Evolutionary conservation across 2,329 filamentous ascomycete genomes (phyloP).

Genomic region (Mycocentrospora acerina): DNA sequence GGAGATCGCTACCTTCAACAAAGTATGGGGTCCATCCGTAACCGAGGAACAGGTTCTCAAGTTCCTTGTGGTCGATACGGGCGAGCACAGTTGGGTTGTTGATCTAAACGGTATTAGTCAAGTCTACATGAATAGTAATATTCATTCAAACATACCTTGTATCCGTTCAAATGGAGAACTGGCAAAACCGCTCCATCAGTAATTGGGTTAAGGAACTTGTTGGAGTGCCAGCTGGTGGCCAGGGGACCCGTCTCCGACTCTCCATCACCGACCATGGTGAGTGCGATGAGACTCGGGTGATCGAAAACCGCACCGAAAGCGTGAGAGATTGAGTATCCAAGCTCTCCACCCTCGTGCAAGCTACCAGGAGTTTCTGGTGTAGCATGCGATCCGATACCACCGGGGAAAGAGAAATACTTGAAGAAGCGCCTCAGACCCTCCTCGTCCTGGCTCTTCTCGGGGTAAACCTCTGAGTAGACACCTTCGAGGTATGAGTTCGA

Average conservation of each 20-base stretch:
- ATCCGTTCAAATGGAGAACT: constrained; percentile 77
- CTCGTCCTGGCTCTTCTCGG: constrained; percentile 67
- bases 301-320: constrained; percentile 78
- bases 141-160: constrained; percentile 61
- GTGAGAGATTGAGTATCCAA: constrained; percentile 79
- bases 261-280: constrained; percentile 79
- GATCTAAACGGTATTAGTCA: constrained; percentile 22
- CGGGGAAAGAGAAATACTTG: constrained; percentile 81
- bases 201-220: constrained; percentile 78
- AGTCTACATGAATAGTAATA: background rate
- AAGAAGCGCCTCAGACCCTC: constrained; percentile 75
- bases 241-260: constrained; percentile 80
- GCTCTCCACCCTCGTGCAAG: constrained; percentile 76
- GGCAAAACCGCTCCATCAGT: constrained; percentile 76
- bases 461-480: constrained; percentile 75
- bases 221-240: constrained; percentile 79
- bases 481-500: constrained; percentile 78
- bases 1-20: constrained; percentile 72
- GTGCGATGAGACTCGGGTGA: constrained; percentile 69
- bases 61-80: constrained; percentile 72
- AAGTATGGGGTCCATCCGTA: constrained; percentile 82
- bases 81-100: constrained; percentile 61
- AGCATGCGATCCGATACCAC: constrained; percentile 75
- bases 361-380: constrained; percentile 78
- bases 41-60: constrained; percentile 67